phyloP scores from a whole-genome alignment of 306 rosid genomes.

The Cucurbita argyrosperma region DNA sequence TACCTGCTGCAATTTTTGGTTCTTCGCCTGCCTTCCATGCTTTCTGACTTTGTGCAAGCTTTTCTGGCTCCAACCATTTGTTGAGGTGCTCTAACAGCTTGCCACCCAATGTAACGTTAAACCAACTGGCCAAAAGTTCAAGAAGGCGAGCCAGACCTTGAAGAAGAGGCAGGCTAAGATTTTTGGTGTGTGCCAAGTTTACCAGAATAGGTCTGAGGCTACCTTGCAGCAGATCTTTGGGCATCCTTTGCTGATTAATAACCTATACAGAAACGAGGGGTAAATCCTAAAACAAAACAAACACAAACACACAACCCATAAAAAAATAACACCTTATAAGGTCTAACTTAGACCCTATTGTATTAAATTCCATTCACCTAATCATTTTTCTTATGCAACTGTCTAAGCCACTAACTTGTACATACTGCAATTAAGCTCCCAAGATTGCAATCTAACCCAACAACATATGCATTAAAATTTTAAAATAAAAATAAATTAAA shows the following conservation, averaged over 20 bases:
- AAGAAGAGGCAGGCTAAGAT: conserved; percentile 95
- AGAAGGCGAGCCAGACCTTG: conserved; percentile 96
- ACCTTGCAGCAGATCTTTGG: conserved; percentile 89
- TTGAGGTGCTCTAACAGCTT: conserved; percentile 86
- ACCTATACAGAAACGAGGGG: conserved; percentile 31
- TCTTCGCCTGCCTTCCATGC: conserved; percentile 99
- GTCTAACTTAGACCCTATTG: too few species aligned
- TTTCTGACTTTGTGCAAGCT: conserved; percentile 89
- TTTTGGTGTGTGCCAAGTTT: conserved; percentile 90
- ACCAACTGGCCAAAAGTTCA: conserved; percentile 93
- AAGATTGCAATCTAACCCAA: background rate
- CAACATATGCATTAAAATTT: background rate
- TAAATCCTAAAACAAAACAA: conserved; percentile 5
- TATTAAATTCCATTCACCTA: background rate
- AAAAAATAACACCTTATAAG: too few species aligned
- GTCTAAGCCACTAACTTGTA: background rate
- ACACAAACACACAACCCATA: background rate
- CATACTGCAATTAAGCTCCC: background rate
- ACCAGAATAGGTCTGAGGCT: conserved; percentile 98
- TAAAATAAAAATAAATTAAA: too few species aligned
- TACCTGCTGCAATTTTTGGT: conserved; percentile 99
- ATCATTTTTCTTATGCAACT: background rate
- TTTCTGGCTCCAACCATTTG: conserved; percentile 99
- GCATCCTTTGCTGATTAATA: conserved; percentile 90
- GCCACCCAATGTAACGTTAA: conserved; percentile 90